A percentile compares a stretch with the other conserved stretches of the same genome.
These are phyloP conservation scores for Aspergillus pseudonomiae DNA, from an alignment of 2,329 filamentous ascomycete genomes.

Conservation along the genomic window DNA sequence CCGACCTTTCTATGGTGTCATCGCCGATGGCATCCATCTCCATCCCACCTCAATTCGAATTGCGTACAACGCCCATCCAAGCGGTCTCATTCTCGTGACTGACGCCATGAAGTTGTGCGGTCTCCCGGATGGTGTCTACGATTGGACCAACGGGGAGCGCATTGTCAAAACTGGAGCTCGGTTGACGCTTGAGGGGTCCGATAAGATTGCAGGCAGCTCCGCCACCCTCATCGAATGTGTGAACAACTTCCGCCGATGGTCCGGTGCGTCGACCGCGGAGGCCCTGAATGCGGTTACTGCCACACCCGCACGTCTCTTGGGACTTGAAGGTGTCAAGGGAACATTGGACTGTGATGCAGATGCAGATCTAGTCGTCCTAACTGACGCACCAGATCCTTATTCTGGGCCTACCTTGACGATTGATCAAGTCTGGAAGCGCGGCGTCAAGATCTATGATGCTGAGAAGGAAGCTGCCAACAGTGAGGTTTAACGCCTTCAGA, in stretches of 20 bases:
- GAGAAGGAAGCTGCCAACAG: constrained; percentile 27
- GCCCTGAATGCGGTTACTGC: constrained; percentile 45
- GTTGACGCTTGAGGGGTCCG: constrained; percentile 75
- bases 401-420: constrained; percentile 39
- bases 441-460: constrained; percentile 43
- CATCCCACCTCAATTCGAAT: constrained; percentile 89
- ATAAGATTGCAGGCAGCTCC: constrained; percentile 73
- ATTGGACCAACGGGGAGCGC: constrained; percentile 75
- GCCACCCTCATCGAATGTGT: constrained; percentile 49
- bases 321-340: constrained; percentile 43
- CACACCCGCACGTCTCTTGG: constrained; percentile 43
- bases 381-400: constrained; percentile 35
- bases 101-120: constrained; percentile 90
- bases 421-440: constrained; percentile 49
- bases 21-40: constrained; percentile 86
- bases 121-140: constrained; percentile 79
- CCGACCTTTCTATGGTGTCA: constrained; percentile 81
- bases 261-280: constrained; percentile 41
- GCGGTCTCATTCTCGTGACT: constrained; percentile 85
- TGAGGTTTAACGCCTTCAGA: neutral
- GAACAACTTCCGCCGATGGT: constrained; percentile 49
- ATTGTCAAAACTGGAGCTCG: constrained; percentile 66
- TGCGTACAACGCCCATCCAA: constrained; percentile 81
- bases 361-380: constrained; percentile 46
- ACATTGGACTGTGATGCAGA: constrained; percentile 43